Evolutionary conservation across 108 stramenopile species (phyloP), one percentile per base, ranked within the genome.

Genomic region (Fragilariopsis cylindrus): DNA sequence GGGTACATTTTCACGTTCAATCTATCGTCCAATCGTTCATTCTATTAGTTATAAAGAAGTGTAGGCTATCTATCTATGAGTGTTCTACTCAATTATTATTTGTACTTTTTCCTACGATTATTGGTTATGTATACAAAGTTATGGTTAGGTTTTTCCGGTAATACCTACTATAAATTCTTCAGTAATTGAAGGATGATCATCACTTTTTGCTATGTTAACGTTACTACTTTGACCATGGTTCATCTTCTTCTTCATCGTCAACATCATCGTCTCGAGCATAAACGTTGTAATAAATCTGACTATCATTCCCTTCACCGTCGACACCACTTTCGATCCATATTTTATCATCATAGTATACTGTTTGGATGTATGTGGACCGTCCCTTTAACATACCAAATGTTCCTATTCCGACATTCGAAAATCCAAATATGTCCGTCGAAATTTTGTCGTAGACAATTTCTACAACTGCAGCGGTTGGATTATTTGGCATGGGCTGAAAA

Each of bases 341-440:
- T 52, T 74, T 70, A 12, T 80, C 84, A 79, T 93, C 92, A 70
- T 85, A 91, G 75, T 81, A 93, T 43, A 78, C 78, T 3, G 87
- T 85, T 55, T 88, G 79, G 57, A 93, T 77, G 46, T 77, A 84
- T 42, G 65, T 85, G 2, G 74, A 70, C 48, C 89, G 53, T 57
- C 92, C 92, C 73, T 90, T 76, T 4, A 93, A 74, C 72, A 93
- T 65, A 18, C 89, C 89, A 80, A 92, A 90, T 58, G 84, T 77
- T 5, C 89, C 89, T 52, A 88, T 79, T 0, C 83, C 83, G 49
- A 93, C 41, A 62, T 89, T 80, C 44, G 83, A 70, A 15, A 93
- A 73, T 9, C 92, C 92, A 72, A 91, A 86, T 2, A 85, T 81
- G 60, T 88, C 85, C 15, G 84, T 86, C 69, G 76, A 81, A 54